Conservation (phyloP, 179 eudicot genomes). For the Heliamphora pulchella region DNA sequence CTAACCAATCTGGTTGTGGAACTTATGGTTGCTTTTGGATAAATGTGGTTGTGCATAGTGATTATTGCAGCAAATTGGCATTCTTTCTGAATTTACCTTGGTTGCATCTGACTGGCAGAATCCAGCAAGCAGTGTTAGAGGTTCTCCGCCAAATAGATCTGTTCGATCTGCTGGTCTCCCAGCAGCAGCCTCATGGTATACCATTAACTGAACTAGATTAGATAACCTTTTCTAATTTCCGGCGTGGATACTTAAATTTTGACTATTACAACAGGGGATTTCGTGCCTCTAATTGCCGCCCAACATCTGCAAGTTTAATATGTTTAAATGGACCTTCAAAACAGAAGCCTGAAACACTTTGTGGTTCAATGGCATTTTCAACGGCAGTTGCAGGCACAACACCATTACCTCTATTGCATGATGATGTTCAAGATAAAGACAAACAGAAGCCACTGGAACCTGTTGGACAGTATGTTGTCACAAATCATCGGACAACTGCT, state of each 20-base stretch:
- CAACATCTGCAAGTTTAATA: constrained; percentile 31
- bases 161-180: constrained; percentile 73
- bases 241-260: constrained; percentile 5
- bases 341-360: constrained; percentile 39
- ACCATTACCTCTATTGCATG: constrained; percentile 23
- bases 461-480: constrained; percentile 24
- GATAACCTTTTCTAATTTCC: constrained; percentile 1
- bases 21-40: constrained; percentile 4
- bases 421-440: constrained; percentile 23
- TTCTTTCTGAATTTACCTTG: constrained; percentile 2
- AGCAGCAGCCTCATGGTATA: constrained; percentile 83
- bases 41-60: neutral
- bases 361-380: constrained; percentile 32
- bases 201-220: neutral
- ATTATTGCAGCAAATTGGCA: constrained; percentile 9
- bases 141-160: constrained; percentile 67
- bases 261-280: constrained; percentile 51
- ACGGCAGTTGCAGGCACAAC: constrained; percentile 29
- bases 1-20: neutral
- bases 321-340: constrained; percentile 46
- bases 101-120: constrained; percentile 28
- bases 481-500: constrained; percentile 19
- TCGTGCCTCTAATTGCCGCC: constrained; percentile 49
- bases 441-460: constrained; percentile 34
- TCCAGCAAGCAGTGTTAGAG: constrained; percentile 26